Conservation (phyloP, 192 early-diverging fungal species). For the Rhizoclosmatium globosum region DNA sequence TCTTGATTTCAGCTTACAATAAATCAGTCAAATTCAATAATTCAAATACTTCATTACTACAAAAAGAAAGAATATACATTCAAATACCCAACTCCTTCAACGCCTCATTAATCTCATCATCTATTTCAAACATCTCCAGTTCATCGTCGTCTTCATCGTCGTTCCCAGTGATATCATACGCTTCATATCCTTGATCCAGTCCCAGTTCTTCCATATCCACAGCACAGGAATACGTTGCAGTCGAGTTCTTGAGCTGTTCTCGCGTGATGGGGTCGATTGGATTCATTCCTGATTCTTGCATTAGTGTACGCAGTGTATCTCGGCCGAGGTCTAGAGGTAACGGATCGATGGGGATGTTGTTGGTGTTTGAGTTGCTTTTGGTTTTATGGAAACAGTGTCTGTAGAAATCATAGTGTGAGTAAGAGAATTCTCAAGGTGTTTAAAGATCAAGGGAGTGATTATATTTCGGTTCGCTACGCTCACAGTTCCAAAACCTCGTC, state of each 20-base stretch:
- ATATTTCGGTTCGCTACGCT: too few relatives aligned
- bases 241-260: conserved; percentile 7
- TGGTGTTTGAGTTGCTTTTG: background rate
- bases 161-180: background rate
- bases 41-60: background rate
- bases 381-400: too few relatives aligned
- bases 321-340: conserved; percentile 15
- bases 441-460: too few relatives aligned
- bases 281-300: conserved; percentile 23
- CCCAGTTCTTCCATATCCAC: background rate
- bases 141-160: background rate
- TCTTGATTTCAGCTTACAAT: background rate
- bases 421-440: too few relatives aligned
- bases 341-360: background rate
- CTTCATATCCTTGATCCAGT: background rate
- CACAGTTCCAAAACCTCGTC: too few relatives aligned
- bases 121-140: background rate
- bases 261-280: conserved; percentile 3
- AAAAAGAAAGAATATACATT: background rate
- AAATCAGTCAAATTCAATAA: background rate
- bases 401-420: too few relatives aligned
- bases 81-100: background rate
- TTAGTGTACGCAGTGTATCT: conserved; percentile 6
- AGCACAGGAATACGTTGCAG: background rate
- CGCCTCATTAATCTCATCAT: conserved; percentile 11